phyloP scores from a whole-genome alignment of 1,139 yeast genomes.

The Saccharomyces hybrid region DNA sequence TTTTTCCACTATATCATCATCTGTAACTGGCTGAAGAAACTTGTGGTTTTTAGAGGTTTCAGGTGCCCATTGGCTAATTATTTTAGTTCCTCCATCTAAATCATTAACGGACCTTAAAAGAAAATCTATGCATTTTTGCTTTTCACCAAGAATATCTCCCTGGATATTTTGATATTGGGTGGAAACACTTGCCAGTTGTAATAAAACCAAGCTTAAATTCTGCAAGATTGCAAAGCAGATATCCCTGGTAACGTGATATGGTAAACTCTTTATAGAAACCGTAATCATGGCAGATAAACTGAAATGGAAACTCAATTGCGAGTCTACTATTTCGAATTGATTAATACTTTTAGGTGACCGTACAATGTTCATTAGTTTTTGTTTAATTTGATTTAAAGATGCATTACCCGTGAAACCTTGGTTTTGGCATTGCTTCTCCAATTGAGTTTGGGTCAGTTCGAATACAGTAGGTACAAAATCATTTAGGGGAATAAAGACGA shows the following conservation, averaged over 20 bases:
- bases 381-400: background rate
- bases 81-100: slow-evolving; percentile 17
- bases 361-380: background rate
- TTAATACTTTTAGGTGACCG: background rate
- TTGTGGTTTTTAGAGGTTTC: slow-evolving; percentile 20
- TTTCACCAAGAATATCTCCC: background rate
- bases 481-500: background rate
- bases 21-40: slow-evolving; percentile 5
- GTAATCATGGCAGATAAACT: background rate
- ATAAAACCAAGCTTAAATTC: background rate
- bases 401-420: background rate
- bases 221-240: background rate
- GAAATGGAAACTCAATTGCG: background rate
- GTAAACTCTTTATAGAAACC: background rate
- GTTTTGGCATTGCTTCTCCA: background rate
- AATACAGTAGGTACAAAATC: background rate
- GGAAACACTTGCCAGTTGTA: background rate
- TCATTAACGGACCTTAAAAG: slow-evolving; percentile 12
- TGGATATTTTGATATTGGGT: background rate
- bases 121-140: background rate
- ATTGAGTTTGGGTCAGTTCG: background rate
- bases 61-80: slow-evolving; percentile 28
- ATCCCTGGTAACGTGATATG: background rate
- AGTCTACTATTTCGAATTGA: background rate
- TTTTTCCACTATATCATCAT: background rate